Percentiles rank a stretch among this genome's conserved stretches.
Conservation (phyloP, 164 flowering plant species). For the Tinospora cordifolia region DNA sequence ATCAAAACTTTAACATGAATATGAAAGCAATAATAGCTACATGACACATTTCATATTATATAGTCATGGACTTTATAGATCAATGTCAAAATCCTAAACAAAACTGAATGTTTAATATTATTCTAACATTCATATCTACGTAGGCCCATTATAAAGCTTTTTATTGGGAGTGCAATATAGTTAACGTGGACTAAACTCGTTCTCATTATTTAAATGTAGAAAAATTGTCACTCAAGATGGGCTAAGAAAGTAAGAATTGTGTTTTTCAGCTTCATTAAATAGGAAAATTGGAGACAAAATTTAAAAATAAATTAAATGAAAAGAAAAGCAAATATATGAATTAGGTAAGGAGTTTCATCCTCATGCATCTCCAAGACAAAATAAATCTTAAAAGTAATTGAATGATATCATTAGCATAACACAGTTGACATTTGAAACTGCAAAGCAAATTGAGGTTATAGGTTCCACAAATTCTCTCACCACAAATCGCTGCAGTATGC, state of each 20-base stretch:
- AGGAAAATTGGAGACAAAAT: neutral
- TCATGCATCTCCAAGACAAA: neutral
- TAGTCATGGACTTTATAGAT: no score
- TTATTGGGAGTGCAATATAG: no score
- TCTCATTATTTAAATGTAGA: neutral
- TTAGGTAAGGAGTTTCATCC: neutral
- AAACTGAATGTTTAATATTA: no score
- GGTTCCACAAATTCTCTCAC: slow-evolving; percentile 26
- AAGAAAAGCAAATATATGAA: neutral
- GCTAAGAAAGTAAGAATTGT: neutral
- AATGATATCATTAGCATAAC: neutral
- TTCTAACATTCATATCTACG: no score
- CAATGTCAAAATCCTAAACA: no score
- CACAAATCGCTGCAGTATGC: slow-evolving; percentile 93
- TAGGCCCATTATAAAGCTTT: no score
- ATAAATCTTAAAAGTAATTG: neutral
- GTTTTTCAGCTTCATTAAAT: neutral
- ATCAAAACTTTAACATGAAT: no score
- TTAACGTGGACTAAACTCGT: no score
- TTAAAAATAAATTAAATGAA: neutral
- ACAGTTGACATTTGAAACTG: neutral
- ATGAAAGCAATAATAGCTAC: no score
- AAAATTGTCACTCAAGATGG: neutral
- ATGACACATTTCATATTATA: no score
- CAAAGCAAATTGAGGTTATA: neutral